Conservation (phyloP, 2,329 filamentous ascomycete species). For the Dactylonectria estremocensis region DNA sequence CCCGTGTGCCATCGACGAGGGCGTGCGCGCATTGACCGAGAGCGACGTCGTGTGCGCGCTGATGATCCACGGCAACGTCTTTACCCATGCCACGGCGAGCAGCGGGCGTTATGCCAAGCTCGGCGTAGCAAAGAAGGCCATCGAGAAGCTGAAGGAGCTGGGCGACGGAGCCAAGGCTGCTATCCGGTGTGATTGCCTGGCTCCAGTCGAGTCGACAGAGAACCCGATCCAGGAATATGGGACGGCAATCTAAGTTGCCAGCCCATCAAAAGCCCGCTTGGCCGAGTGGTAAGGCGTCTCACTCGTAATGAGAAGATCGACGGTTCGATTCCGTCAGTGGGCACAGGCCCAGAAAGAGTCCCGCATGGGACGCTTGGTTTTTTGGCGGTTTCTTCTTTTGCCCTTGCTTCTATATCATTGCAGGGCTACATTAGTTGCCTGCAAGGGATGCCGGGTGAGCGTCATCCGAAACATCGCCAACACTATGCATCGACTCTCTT, state of each 20-base stretch:
- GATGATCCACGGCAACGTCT: slow-evolving; percentile 80
- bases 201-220: background rate
- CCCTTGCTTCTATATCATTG: background rate
- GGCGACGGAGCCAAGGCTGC: slow-evolving; percentile 69
- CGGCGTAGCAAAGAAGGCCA: slow-evolving; percentile 72
- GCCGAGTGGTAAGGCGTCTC: slow-evolving; percentile 48
- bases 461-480: no score
- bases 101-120: slow-evolving; percentile 83
- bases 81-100: slow-evolving; percentile 73
- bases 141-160: slow-evolving; percentile 63
- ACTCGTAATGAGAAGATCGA: slow-evolving; percentile 49
- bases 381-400: background rate
- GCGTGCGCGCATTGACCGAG: slow-evolving; percentile 55
- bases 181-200: slow-evolving; percentile 76
- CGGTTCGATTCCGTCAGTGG: slow-evolving; percentile 46
- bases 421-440: background rate
- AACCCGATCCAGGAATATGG: slow-evolving; percentile 1
- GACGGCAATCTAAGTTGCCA: slow-evolving; percentile 11
- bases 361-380: background rate
- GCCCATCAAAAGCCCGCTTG: slow-evolving; percentile 40
- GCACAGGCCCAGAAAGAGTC: slow-evolving; percentile 11
- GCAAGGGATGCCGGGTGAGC: background rate
- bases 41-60: slow-evolving; percentile 79
- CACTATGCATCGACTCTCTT: no score
- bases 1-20: slow-evolving; percentile 58